Evolutionary conservation across 495 filamentous ascomycete species (phyloP).

Genomic region (Penicillium cosmopolitanum): DNA sequence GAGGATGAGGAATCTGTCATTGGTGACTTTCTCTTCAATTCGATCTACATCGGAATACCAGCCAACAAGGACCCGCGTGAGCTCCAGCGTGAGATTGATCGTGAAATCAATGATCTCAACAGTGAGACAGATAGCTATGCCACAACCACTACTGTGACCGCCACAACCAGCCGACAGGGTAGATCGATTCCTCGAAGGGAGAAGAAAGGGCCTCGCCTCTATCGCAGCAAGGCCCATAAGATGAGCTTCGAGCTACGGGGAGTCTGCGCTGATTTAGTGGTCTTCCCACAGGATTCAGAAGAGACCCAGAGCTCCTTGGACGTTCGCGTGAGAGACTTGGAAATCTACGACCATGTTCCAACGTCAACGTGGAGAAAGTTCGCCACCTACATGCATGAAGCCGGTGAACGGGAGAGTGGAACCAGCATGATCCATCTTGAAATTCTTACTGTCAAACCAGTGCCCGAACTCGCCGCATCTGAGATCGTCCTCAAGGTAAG

Average conservation of each 20-base stretch:
- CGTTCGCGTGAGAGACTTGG: slow-evolving; percentile 77
- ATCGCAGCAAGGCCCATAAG: slow-evolving; percentile 88
- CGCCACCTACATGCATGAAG: slow-evolving; percentile 87
- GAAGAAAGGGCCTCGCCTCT: slow-evolving; percentile 67
- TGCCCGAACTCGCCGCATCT: slow-evolving; percentile 80
- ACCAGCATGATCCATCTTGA: slow-evolving; percentile 90
- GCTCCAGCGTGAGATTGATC: slow-evolving; percentile 80
- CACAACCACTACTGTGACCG: slow-evolving; percentile 66
- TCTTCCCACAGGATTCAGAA: slow-evolving; percentile 74
- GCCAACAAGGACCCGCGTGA: slow-evolving; percentile 82
- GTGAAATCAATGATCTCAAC: slow-evolving; percentile 78
- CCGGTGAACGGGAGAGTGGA: slow-evolving; percentile 78
- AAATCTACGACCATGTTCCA: slow-evolving; percentile 91
- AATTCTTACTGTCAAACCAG: slow-evolving; percentile 82
- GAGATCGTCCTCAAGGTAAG: slow-evolving; percentile 84
- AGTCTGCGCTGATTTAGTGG: slow-evolving; percentile 79
- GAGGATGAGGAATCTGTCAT: slow-evolving; percentile 86
- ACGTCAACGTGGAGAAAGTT: slow-evolving; percentile 99
- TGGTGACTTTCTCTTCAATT: slow-evolving; percentile 96
- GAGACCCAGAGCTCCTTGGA: slow-evolving; percentile 89
- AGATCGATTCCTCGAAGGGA: slow-evolving; percentile 47
- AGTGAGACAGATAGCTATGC: slow-evolving; percentile 90
- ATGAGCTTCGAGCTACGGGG: slow-evolving; percentile 93
- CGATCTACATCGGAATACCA: slow-evolving; percentile 94
- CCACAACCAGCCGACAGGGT: slow-evolving; percentile 57